These are phyloP conservation scores for Saccharomycopsis sp. DNA, from an alignment of 805 yeast genomes.

Conservation along the genomic window DNA sequence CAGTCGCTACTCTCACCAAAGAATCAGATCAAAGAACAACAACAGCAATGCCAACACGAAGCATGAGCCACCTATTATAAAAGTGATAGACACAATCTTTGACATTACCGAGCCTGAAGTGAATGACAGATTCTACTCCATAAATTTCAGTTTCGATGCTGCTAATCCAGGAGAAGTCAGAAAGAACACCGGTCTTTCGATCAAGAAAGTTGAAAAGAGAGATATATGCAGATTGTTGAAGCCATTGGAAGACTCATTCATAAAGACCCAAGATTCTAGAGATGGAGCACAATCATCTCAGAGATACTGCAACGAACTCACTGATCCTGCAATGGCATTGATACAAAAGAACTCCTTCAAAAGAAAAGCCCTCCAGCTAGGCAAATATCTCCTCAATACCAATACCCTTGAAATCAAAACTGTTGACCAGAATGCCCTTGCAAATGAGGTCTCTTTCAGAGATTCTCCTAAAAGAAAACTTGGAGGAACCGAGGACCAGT, in stretches of 20 bases:
- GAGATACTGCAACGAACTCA: neutral
- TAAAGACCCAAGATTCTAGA: conserved; percentile 1
- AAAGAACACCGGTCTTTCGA: conserved; percentile 3
- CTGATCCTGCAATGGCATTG: conserved; percentile 14
- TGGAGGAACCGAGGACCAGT: conserved; percentile 3
- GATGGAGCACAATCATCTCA: neutral
- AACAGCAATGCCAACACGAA: neutral
- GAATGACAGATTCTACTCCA: conserved; percentile 11
- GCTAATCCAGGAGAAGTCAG: neutral
- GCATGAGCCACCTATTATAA: neutral
- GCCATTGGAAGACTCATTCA: conserved; percentile 13
- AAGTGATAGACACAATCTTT: conserved; percentile 5
- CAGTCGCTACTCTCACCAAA: conserved; percentile 1
- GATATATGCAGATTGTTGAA: conserved; percentile 8
- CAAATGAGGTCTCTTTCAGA: conserved; percentile 13
- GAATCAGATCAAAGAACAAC: neutral
- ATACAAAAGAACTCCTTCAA: conserved; percentile 7
- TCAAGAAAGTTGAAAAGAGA: conserved; percentile 12
- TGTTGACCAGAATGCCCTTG: conserved; percentile 1
- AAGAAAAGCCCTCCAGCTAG: conserved; percentile 11
- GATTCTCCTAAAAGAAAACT: conserved; percentile 10
- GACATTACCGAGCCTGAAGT: conserved; percentile 14
- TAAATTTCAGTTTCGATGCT: neutral
- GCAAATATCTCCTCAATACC: conserved; percentile 10
- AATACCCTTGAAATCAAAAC: conserved; percentile 13